These are phyloP conservation scores for Syzygium aqueum DNA, from an alignment of 345 rosid species.

Conservation along the genomic window DNA sequence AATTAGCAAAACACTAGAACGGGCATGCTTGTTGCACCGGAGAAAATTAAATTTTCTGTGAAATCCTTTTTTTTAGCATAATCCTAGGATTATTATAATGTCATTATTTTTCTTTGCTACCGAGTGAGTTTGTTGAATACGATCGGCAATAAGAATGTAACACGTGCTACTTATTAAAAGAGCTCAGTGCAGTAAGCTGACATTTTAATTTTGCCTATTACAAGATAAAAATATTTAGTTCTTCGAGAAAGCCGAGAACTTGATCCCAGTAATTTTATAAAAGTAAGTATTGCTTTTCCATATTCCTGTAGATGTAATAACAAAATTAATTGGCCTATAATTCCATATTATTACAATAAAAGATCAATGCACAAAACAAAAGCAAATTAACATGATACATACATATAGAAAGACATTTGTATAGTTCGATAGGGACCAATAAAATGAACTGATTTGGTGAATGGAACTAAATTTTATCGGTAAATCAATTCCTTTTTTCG, in stretches of 20 bases:
- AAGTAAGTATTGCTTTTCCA: background rate
- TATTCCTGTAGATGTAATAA: background rate
- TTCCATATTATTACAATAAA: background rate
- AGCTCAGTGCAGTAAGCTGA: background rate
- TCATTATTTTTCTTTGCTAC: background rate
- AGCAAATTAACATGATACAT: background rate
- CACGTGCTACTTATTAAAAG: rapidly evolving
- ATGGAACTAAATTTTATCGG: background rate
- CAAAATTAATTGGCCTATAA: background rate
- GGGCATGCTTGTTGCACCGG: too few relatives aligned
- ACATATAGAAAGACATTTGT: background rate
- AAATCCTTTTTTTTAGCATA: background rate
- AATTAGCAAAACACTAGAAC: too few relatives aligned
- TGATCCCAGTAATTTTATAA: background rate
- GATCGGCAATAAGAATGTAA: rapidly evolving
- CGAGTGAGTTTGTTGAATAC: background rate
- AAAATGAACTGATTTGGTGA: background rate
- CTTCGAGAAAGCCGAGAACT: too few relatives aligned
- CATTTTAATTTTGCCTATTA: rapidly evolving
- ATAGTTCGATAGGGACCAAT: background rate
- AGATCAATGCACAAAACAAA: background rate
- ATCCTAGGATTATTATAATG: background rate
- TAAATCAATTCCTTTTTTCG: background rate
- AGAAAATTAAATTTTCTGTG: background rate
- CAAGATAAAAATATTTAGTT: background rate